Conservation (phyloP, 257 asterid species). For the Echites panduratus region DNA sequence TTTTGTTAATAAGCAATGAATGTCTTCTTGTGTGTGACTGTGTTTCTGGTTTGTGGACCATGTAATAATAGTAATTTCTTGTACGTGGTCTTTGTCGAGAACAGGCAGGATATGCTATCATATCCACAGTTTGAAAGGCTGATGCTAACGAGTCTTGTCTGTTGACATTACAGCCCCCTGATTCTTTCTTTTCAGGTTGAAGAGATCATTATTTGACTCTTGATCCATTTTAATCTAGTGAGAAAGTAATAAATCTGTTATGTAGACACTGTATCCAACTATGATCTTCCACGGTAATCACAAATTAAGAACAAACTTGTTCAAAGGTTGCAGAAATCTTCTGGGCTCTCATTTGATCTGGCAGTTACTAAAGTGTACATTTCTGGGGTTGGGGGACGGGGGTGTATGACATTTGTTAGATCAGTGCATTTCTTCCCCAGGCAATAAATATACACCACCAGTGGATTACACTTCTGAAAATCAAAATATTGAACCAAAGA, state of each 20-base stretch:
- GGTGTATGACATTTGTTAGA: neutral
- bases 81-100: conserved; percentile 6
- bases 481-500: too few species aligned
- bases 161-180: too few species aligned
- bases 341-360: neutral
- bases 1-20: neutral
- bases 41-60: conserved; percentile 8
- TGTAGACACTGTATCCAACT: too few species aligned
- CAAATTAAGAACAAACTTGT: too few species aligned
- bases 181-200: too few species aligned
- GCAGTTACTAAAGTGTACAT: neutral
- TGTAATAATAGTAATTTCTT: conserved; percentile 1
- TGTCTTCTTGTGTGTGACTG: neutral
- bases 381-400: neutral
- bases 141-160: neutral
- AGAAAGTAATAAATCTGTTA: too few species aligned
- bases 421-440: neutral
- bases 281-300: too few species aligned
- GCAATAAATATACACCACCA: neutral
- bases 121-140: neutral
- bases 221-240: too few species aligned
- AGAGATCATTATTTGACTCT: too few species aligned
- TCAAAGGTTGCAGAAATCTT: neutral
- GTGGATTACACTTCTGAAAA: neutral
- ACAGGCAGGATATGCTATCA: neutral